Percentiles rank a stretch among this genome's conserved stretches.
Conservation (phyloP, 495 filamentous ascomycete genomes). For the Astrothelium macrocarpum region DNA sequence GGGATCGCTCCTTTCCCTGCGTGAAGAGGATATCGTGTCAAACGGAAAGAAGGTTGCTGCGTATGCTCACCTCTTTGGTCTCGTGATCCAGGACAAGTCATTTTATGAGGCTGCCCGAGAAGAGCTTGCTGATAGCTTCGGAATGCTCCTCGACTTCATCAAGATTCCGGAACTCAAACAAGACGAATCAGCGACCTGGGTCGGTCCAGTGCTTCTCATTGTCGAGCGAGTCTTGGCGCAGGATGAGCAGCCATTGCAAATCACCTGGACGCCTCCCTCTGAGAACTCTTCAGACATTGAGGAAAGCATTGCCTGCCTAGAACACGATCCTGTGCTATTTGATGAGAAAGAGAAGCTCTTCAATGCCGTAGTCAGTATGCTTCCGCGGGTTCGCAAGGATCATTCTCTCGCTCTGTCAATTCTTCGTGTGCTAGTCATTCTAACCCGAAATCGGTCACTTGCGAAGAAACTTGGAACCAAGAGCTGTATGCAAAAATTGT, state of each 20-base stretch:
- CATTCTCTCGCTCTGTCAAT: constrained; percentile 75
- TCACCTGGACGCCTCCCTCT: constrained; percentile 57
- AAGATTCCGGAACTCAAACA: constrained; percentile 57
- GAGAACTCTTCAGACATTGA: constrained; percentile 44
- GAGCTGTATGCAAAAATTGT: constrained; percentile 77
- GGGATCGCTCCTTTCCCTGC: constrained; percentile 77
- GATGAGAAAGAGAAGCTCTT: constrained; percentile 59
- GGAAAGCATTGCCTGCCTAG: constrained; percentile 32
- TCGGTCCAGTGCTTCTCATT: constrained; percentile 80
- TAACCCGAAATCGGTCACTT: constrained; percentile 68
- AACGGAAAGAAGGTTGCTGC: constrained; percentile 79
- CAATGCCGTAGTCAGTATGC: constrained; percentile 63
- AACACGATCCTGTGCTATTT: constrained; percentile 55
- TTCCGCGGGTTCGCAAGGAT: constrained; percentile 81
- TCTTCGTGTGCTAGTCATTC: constrained; percentile 75
- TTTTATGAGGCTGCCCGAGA: constrained; percentile 72
- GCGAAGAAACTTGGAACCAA: constrained; percentile 74
- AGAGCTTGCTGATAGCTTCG: constrained; percentile 70
- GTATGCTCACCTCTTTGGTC: constrained; percentile 83
- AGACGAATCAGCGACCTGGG: constrained; percentile 77
- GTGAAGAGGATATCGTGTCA: constrained; percentile 56
- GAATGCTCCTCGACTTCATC: constrained; percentile 68
- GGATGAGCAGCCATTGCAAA: constrained; percentile 68
- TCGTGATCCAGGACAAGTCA: constrained; percentile 69
- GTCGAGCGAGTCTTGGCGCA: constrained; percentile 83